phyloP scores from a whole-genome alignment of 129 eudicot species.

The Centaurea solstitialis region DNA sequence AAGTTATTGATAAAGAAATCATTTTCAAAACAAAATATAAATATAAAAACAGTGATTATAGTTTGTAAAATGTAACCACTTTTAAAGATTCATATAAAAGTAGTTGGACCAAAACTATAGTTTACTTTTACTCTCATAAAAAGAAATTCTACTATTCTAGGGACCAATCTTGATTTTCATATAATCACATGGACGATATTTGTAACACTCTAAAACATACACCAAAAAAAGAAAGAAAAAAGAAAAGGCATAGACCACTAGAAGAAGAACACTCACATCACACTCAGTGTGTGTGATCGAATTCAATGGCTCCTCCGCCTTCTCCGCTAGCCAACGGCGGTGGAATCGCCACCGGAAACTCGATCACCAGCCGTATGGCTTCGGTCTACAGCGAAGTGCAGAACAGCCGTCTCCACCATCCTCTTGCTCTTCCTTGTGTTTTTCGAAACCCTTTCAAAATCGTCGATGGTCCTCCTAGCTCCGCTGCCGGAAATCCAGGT shows the following conservation, averaged over 20 bases:
- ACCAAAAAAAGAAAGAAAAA: neutral
- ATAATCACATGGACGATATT: neutral
- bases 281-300: neutral
- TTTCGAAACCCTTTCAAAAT: constrained; percentile 39
- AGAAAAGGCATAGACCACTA: neutral
- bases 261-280: constrained; percentile 6
- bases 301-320: constrained; percentile 44
- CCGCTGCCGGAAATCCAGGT: constrained; percentile 78
- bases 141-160: neutral
- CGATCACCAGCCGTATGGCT: constrained; percentile 48
- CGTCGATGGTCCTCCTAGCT: constrained; percentile 66
- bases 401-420: constrained; percentile 66
- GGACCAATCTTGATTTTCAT: neutral
- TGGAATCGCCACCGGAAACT: too few species aligned
- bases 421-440: constrained; percentile 68
- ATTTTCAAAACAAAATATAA: too few species aligned
- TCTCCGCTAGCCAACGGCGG: constrained; percentile 30
- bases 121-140: too few species aligned
- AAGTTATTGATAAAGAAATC: too few species aligned
- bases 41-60: too few species aligned
- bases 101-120: too few species aligned
- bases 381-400: constrained; percentile 73
- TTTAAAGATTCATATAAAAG: too few species aligned
- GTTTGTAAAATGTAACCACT: too few species aligned
- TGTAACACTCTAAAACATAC: neutral